Percentiles rank a stretch among this genome's conserved stretches.
Conservation (phyloP, 2,329 filamentous ascomycete genomes). For the Sordariomycetes sp. region DNA sequence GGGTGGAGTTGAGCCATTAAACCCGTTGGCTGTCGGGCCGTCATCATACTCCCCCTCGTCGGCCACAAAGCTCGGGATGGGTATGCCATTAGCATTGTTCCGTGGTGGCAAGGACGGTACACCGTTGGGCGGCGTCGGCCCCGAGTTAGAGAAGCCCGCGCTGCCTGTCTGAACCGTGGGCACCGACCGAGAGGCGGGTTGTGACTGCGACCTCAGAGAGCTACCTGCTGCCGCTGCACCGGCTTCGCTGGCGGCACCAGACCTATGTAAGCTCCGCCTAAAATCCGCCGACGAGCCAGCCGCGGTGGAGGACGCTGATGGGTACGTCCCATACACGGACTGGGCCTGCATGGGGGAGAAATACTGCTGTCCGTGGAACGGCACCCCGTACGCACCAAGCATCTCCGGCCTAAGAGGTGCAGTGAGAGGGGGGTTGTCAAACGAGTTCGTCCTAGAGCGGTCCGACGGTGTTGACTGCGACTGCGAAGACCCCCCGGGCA, state of each 20-base stretch:
- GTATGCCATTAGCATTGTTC: slow-evolving; percentile 32
- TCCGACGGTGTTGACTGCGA: slow-evolving; percentile 27
- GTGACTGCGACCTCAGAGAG: slow-evolving; percentile 55
- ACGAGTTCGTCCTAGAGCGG: slow-evolving; percentile 50
- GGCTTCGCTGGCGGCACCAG: slow-evolving; percentile 36
- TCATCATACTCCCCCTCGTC: slow-evolving; percentile 42
- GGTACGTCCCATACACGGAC: slow-evolving; percentile 38
- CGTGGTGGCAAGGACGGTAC: slow-evolving; percentile 22
- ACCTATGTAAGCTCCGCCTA: slow-evolving; percentile 46
- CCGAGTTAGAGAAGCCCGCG: slow-evolving; percentile 6
- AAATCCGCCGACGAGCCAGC: slow-evolving; percentile 37
- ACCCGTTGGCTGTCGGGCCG: slow-evolving; percentile 20
- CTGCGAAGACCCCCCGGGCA: slow-evolving; percentile 22
- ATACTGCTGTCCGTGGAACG: slow-evolving; percentile 15
- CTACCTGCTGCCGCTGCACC: slow-evolving; percentile 36
- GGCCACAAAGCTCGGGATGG: slow-evolving; percentile 44
- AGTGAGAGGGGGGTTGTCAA: slow-evolving; percentile 50
- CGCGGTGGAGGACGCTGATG: slow-evolving; percentile 36
- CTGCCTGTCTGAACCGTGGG: slow-evolving; percentile 13
- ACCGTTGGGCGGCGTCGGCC: slow-evolving; percentile 19
- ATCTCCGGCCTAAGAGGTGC: slow-evolving; percentile 47
- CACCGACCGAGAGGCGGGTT: slow-evolving; percentile 43
- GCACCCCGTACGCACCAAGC: slow-evolving; percentile 37
- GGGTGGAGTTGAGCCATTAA: slow-evolving; percentile 31
- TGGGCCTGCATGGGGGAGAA: slow-evolving; percentile 22